Percentiles rank a stretch among this genome's conserved stretches.
Evolutionary conservation across 148 eudicot species (phyloP).

Genomic region (Heliosperma pusillum): DNA sequence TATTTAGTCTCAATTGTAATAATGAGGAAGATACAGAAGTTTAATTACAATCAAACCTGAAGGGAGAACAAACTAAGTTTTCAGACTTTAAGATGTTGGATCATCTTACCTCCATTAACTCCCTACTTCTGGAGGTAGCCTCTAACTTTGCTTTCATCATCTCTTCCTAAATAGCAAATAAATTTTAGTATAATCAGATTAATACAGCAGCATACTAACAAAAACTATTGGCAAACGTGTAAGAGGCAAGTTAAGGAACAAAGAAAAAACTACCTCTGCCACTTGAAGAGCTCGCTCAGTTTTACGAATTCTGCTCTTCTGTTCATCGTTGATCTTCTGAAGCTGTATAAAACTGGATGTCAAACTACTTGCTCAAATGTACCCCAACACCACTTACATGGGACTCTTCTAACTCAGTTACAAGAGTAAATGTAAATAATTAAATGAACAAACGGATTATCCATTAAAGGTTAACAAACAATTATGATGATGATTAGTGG

Average conservation of each 20-base stretch:
- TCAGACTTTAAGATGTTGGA: not conserved
- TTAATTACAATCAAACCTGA: not conserved
- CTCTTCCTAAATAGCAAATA: slow-evolving; percentile 54
- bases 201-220: slow-evolving; percentile 9
- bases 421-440: not conserved
- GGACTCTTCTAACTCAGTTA: not conserved
- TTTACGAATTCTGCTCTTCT: slow-evolving; percentile 52
- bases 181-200: not conserved
- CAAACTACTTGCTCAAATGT: not conserved
- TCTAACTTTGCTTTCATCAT: slow-evolving; percentile 74
- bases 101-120: slow-evolving; percentile 60
- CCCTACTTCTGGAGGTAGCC: slow-evolving; percentile 61
- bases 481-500: not conserved
- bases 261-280: slow-evolving; percentile 54
- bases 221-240: not conserved
- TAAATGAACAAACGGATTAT: not conserved
- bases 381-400: not conserved
- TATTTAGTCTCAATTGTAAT: not conserved
- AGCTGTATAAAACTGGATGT: slow-evolving; percentile 36
- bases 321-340: slow-evolving; percentile 60
- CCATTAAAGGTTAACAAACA: not conserved
- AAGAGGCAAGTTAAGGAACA: not conserved
- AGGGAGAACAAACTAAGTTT: slow-evolving; percentile 1
- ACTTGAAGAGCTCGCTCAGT: slow-evolving; percentile 81
- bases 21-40: too few relatives aligned